Evolutionary conservation across 2,329 filamentous ascomycete species (phyloP), one percentile per base, ranked within the genome.

Genomic region (Fusarium anthophilum): DNA sequence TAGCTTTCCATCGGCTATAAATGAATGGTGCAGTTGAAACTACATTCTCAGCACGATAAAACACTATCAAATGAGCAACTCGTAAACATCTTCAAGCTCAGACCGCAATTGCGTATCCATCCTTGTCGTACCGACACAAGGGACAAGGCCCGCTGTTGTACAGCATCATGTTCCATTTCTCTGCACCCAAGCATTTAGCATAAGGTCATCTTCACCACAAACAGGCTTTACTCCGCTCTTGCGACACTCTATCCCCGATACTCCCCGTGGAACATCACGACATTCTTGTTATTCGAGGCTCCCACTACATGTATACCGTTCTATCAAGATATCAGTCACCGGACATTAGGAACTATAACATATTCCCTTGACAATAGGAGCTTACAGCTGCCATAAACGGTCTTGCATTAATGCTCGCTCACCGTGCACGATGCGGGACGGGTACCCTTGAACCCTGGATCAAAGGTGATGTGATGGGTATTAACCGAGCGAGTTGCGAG

Each of bases 51-150:
- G 24, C 11, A 24, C 5, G 3, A 4, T 24, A 24, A 32, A 51
- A 3, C 15, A 24, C 11, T 5, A 18, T 35, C 32, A 14, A 51
- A 24, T 35, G 6, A 35, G 20, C 12, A 35, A 8, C 20, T 35
- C 30, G 32, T 20, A 17, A 48, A 32, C 20, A 38, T 51, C 32
- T 13, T 24, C 26, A 51, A 28, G 26, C 56, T 43, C 61, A 45
- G 55, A 51, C 24, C 22, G 44, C 54, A 63, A 38, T 32, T 41
- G 47, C 26, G n/a, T 32, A 61, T 37, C 30, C n/a, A 53, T 63
- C 61, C 41, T 44, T 45, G 38, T 70, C 47, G 57, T 74, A 68
- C 74, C 74, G 71, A 71, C 69, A 76, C 73, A 69, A 73, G 62
- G 73, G 74, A 74, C 12, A 72, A 67, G 70, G 26, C 56, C 54